Base-by-base conservation (phyloP, 2,329 filamentous ascomycete species). In the Fusarium sp. region DNA sequence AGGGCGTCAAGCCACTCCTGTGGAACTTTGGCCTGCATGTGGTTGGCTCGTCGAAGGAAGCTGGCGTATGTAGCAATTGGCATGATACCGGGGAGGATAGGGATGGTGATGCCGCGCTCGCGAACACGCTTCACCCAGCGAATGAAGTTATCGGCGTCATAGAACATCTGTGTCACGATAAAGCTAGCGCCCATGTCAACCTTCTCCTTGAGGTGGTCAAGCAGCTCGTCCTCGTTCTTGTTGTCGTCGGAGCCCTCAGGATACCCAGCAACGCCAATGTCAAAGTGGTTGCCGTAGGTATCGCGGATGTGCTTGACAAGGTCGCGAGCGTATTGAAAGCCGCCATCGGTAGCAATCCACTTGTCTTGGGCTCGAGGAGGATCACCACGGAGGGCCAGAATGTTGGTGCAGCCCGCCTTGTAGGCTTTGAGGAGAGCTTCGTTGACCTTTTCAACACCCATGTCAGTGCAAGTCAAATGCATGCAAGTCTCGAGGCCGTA, bases 81-180 rank as follows among this genome's bases (percentile, higher is more conserved):
- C 89, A 96, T 94, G 72, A 94, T 94, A 21, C 92, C 93, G 3
- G 91, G 90, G 44, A 96, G 85, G 66, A 96, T 95, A 14, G 91
- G 91, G 29, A 95, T 82, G 23, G 80, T 88, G 72, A 99, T 94
- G 43, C 95, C 95, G 71, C 87, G 88, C 48, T 88, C 92, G 45
- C 93, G 89, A 56, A 94, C 93, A 74, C 91, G 95, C 67, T 85
- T 82, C 33, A 96, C 90, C 95, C 95, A 99, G 49, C 88, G 85
- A 49, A 98, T 78, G 77, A 99, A 99, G 73, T 95, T 94, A 71
- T 99, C 94, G 45, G 87, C 93, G 72, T 99, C 94, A 80, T 99
- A 99, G 79, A 98, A 98, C 95, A 99, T 99, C 79, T 99, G 95
- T 0, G 95, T 98, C 49, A 99, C 91, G 63, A 99, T 91, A 74